Base-by-base conservation (phyloP, 306 rosid genomes). In the Dryas drummondii region DNA sequence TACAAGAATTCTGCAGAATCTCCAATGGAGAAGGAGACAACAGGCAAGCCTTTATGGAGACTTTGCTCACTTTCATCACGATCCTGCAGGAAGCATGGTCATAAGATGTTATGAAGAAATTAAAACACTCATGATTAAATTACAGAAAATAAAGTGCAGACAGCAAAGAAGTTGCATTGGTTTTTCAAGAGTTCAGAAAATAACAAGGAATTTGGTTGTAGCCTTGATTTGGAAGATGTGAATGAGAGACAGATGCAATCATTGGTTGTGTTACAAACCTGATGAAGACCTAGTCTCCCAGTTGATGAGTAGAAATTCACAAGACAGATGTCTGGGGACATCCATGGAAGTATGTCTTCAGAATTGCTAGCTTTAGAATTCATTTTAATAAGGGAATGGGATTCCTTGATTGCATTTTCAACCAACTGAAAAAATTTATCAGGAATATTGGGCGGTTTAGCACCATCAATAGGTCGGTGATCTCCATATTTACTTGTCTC, bases 1-100 rank as follows among this genome's bases (percentile, higher is more conserved):
- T 77, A 89, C 78, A 83, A 66, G 66, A 94, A 94, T 3, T 87
- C 88, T 4, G 97, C 97, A 0, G 89, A 37, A 80, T 94, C 91
- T 37, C 98, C 98, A 49, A 94, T 87, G 65, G 98, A 90, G 71
- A 94, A 90, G 74, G 98, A 94, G 15, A 94, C 88, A 14, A 91
- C 93, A 0, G 97, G 93, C 72, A 88, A 79, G 26, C 86, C 76
- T 2, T 6, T 66, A 1, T 0, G 5, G 41, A 87, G 79, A 76
- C 92, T 90, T 50, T 61, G 61, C 64, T 0, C 10, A 75, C 96
- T 94, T 80, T 91, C 97, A 84, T 91, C 96, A 50, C 89, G 73
- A 86, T 94, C 98, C 91, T 90, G 83, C 40, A 41, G 42, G 17
- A 13, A 46, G 17, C 42, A 47, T 6, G 58, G 50, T 27, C 27